Evolutionary conservation across 176 grass and related monocot species (phyloP).

Genomic region (Carex parvula): DNA sequence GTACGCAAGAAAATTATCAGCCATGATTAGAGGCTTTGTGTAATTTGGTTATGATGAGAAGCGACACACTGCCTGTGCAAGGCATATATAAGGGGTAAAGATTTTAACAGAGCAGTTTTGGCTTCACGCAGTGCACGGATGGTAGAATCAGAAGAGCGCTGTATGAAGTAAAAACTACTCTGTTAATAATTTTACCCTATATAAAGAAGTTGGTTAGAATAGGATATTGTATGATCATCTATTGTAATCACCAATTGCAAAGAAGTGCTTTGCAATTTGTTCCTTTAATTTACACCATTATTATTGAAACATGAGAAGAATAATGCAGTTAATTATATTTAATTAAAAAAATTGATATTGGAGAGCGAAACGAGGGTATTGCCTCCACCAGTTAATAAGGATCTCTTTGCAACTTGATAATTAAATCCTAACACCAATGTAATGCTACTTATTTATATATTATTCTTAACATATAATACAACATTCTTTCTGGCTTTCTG

Average conservation of each 20-base stretch:
- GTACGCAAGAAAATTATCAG: constrained; percentile 31
- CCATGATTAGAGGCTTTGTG: constrained; percentile 17
- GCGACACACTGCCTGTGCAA: neutral
- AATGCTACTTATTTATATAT: neutral
- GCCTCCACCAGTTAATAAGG: neutral
- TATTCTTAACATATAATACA: neutral
- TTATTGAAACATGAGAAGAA: neutral
- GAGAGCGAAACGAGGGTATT: neutral
- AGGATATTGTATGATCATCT: neutral
- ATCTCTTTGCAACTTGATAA: neutral
- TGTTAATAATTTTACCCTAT: neutral
- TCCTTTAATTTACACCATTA: neutral
- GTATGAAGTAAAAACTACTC: too few species aligned
- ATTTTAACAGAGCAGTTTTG: too few species aligned
- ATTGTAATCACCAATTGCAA: neutral
- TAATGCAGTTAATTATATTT: neutral
- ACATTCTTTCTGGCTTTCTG: neutral
- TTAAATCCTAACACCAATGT: neutral
- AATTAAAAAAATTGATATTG: neutral
- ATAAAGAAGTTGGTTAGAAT: constrained; percentile 2
- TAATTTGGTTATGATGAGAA: constrained; percentile 25
- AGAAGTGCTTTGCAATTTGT: neutral
- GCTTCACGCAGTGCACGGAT: too few species aligned
- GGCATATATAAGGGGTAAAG: neutral
- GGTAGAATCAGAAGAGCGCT: too few species aligned